Percentiles rank a stretch among this genome's conserved stretches.
phyloP scores from a whole-genome alignment of 2,329 filamentous ascomycete species.

The Grosmannia serpens region DNA sequence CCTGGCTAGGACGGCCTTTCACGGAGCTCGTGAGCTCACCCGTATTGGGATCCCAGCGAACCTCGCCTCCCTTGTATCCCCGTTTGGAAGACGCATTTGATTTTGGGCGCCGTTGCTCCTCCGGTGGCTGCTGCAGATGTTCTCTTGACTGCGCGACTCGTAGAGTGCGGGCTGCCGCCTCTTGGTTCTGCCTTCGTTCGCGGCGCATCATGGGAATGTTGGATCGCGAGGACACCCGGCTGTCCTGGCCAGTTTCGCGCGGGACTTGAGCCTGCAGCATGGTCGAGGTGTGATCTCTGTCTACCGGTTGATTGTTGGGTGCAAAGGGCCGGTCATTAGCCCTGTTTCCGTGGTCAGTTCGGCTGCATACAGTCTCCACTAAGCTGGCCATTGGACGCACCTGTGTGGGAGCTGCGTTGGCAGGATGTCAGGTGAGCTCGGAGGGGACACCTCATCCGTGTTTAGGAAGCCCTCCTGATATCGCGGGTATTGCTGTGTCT shows the following conservation, averaged over 20 bases:
- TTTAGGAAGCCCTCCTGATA: neutral
- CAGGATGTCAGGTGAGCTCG: conserved; percentile 41
- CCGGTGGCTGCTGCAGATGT: conserved; percentile 15
- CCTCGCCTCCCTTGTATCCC: conserved; percentile 25
- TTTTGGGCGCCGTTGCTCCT: conserved; percentile 14
- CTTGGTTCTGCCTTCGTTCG: conserved; percentile 34
- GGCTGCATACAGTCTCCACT: conserved; percentile 3
- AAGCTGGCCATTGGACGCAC: neutral
- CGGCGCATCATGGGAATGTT: conserved; percentile 42
- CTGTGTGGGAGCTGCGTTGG: conserved; percentile 25
- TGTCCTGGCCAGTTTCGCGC: neutral
- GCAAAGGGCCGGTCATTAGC: neutral
- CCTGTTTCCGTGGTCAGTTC: neutral
- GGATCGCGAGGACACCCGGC: conserved; percentile 9
- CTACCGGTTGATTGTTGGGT: conserved; percentile 28
- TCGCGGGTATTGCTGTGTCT: neutral
- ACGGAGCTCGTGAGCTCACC: conserved; percentile 51
- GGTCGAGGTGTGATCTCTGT: conserved; percentile 21
- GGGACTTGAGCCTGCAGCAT: conserved; percentile 9
- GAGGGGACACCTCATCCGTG: conserved; percentile 37
- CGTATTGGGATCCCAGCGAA: conserved; percentile 54
- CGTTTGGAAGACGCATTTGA: conserved; percentile 6
- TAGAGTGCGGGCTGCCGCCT: conserved; percentile 23
- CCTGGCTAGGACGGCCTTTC: conserved; percentile 42
- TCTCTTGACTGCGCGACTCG: conserved; percentile 28